Base-by-base conservation (phyloP, 2,329 filamentous ascomycete species). In the Fusarium clavum region DNA sequence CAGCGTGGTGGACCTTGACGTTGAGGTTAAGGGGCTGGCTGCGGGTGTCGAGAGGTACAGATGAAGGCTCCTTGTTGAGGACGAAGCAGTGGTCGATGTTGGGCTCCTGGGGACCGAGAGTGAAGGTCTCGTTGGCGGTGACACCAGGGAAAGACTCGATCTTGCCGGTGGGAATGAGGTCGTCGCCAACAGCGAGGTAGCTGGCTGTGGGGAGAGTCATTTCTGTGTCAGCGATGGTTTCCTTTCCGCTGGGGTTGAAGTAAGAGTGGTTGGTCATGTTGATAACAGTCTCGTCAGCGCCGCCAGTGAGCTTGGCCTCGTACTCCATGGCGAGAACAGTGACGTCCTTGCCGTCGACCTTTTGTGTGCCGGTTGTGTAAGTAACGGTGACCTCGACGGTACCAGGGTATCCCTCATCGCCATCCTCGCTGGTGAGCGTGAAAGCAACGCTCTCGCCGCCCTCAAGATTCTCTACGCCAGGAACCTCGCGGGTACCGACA, bases 261-360 rank as follows among this genome's bases (percentile, higher is more conserved):
- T 92, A 92, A 41, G 93, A 97, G 84, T 99, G 95, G 83, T 98
- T 99, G 52, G 96, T 98, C 82, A 98, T 87, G 81, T 94, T 97
- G 79, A 98, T 88, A 44, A 90, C 90, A 0, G 95, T 98, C 85
- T 98, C 95, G n/a, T 94, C 90, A 14, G 90, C 91, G 52, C 92
- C 91, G 5, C 87, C 91, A 5, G 94, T 86, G 48, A 98, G 85
- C 79, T 93, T 89, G 22, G 92, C 94, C 84, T 97, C 92, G 78
- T 97, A 98, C 80, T 98, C 96, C 52, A 97, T 92, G 60, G 90
- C 90, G 61, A 98, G 81, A 22, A 96, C 88, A 2, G 88, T 89
- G 69, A 91, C 90, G 67, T 91, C 86, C 65, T 86, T 88, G 20
- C 88, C 89, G 8, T 86, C 83, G 14, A 86, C 82, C 53, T 86